phyloP scores from a whole-genome alignment of 148 eudicot species.

The Polygonum maritimum region DNA sequence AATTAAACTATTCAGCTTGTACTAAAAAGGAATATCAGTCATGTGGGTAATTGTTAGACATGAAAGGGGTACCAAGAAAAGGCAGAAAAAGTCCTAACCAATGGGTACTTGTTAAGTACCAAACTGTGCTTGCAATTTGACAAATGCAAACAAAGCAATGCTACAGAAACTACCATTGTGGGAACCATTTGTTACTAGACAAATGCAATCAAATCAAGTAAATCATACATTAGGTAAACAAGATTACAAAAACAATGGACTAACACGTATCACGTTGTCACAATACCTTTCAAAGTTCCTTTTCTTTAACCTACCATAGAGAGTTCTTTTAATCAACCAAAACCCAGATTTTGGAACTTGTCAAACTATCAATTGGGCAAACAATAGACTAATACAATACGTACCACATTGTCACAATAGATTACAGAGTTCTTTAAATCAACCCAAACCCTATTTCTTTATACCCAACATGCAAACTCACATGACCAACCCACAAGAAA shows the following conservation, averaged over 20 bases:
- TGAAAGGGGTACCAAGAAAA: background rate
- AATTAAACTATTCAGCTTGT: background rate
- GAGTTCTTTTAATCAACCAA: background rate
- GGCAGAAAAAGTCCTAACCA: too few relatives aligned
- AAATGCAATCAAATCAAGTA: background rate
- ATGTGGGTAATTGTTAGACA: slow-evolving; percentile 20
- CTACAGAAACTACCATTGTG: background rate
- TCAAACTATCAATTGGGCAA: too few relatives aligned
- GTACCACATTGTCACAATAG: too few relatives aligned
- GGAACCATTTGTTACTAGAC: too few relatives aligned
- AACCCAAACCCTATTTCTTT: background rate
- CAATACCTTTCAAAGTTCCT: background rate
- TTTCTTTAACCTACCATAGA: background rate
- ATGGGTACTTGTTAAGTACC: background rate
- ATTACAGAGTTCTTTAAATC: too few relatives aligned
- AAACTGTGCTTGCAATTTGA: background rate
- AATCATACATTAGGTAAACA: too few relatives aligned
- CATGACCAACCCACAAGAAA: background rate
- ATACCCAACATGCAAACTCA: background rate
- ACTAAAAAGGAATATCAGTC: slow-evolving; percentile 20
- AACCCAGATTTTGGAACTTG: background rate
- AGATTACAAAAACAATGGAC: too few relatives aligned
- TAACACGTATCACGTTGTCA: background rate
- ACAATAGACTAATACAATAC: too few relatives aligned
- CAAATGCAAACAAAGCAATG: background rate